phyloP scores from a whole-genome alignment of 129 eudicot genomes.

The Erigeron canadensis region DNA sequence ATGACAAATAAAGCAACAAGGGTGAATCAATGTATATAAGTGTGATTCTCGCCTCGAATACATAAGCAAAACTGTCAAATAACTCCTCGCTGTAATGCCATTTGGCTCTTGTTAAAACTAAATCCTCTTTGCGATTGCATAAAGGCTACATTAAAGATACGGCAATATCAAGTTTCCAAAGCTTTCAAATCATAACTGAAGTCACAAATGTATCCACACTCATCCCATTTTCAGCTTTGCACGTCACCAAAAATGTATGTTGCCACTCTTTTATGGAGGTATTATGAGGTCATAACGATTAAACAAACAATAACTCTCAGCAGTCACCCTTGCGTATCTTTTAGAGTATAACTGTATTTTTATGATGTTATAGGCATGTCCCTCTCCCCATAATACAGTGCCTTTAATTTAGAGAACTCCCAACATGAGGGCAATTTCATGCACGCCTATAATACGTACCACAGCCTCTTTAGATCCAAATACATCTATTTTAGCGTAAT shows the following conservation, averaged over 20 bases:
- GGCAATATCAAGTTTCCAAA: not conserved
- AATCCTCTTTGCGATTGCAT: not conserved
- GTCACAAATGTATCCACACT: not conserved
- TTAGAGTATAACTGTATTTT: not conserved
- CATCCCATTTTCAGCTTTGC: not conserved
- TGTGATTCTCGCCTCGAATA: not conserved
- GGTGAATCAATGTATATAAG: not conserved
- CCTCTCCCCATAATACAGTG: not conserved
- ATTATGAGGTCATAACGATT: not conserved
- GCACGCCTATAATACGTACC: not conserved
- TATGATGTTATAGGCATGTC: not conserved
- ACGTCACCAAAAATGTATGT: not conserved
- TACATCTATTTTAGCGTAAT: not conserved
- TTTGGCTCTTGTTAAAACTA: not conserved
- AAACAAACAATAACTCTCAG: not conserved
- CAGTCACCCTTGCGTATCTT: not conserved
- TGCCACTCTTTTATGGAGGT: not conserved
- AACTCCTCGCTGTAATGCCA: not conserved
- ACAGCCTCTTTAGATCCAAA: not conserved
- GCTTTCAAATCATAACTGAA: not conserved
- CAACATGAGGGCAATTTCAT: not conserved
- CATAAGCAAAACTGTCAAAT: not conserved
- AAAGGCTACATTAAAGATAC: not conserved
- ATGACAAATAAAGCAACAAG: not conserved
- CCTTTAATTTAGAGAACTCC: not conserved